A percentile compares a stretch with the other conserved stretches of the same genome.
Evolutionary conservation across 345 rosid genomes (phyloP).

Genomic region (Alliaria petiolata): DNA sequence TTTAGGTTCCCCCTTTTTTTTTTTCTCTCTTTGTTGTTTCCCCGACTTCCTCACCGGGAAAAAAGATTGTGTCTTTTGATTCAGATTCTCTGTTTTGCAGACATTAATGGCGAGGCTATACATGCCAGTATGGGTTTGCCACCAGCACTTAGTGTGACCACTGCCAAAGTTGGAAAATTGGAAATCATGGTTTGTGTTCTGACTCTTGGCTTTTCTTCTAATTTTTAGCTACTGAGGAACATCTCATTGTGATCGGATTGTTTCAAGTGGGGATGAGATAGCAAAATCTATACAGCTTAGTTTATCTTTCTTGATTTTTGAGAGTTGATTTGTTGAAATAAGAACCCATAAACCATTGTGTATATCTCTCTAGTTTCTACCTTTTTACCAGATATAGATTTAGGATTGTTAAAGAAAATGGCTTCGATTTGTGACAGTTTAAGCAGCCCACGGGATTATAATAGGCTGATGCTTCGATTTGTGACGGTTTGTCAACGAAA

Average conservation of each 20-base stretch:
- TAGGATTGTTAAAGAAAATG: neutral
- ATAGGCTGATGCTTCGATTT: neutral
- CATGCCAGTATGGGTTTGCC: conserved; percentile 99
- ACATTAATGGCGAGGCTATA: conserved; percentile 93
- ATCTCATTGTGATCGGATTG: neutral
- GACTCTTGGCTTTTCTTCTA: neutral
- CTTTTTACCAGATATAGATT: neutral
- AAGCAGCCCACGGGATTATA: neutral
- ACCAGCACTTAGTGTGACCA: conserved; percentile 79
- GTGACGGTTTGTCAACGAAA: neutral
- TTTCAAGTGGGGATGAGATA: neutral
- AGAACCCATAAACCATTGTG: neutral
- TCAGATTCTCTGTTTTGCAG: conserved; percentile 33
- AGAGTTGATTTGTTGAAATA: neutral
- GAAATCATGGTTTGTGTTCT: conserved; percentile 63
- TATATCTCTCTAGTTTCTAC: neutral
- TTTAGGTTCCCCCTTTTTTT: conserved; percentile 42
- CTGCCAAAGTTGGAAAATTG: conserved; percentile 84
- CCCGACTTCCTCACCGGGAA: neutral
- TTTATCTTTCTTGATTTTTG: neutral
- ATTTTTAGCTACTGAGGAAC: neutral
- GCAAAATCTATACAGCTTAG: neutral
- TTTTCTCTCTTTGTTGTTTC: neutral
- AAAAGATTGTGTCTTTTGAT: neutral
- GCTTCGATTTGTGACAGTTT: neutral